These are phyloP conservation scores for Claviceps lovelessii DNA, from an alignment of 2,329 filamentous ascomycete genomes.

Conservation along the genomic window DNA sequence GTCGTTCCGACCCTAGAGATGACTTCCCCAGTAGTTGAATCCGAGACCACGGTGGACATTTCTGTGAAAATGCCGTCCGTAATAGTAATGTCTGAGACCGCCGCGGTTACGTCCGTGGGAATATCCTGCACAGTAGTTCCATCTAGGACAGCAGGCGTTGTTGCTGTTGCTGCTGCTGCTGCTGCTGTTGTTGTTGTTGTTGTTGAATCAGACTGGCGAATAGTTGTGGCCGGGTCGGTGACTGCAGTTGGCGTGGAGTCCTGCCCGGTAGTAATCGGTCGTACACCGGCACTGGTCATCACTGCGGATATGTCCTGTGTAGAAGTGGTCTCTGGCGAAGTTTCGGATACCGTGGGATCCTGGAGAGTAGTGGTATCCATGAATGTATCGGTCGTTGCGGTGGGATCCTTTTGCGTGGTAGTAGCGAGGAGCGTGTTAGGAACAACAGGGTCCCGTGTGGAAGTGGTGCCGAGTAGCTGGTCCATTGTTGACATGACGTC, in stretches of 20 bases:
- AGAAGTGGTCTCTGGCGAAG: too few relatives aligned
- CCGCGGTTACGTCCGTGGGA: background rate
- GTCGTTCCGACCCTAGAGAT: background rate
- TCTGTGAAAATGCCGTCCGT: background rate
- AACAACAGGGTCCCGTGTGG: background rate
- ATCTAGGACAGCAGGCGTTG: background rate
- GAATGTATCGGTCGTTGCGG: background rate
- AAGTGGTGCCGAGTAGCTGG: too few relatives aligned
- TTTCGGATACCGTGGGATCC: background rate
- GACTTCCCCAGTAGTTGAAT: background rate
- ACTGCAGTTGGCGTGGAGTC: background rate
- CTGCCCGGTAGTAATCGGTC: background rate
- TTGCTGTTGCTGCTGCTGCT: background rate
- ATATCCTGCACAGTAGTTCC: background rate
- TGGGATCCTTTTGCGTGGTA: background rate
- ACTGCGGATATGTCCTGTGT: background rate
- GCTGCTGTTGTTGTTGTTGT: background rate
- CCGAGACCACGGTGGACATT: background rate
- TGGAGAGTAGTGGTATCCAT: background rate
- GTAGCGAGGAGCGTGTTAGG: background rate
- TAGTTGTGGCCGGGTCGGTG: background rate
- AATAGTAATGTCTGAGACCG: background rate
- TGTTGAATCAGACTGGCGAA: background rate
- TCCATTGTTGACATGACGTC: background rate
- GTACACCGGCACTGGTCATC: too few relatives aligned